A percentile compares a stretch with the other conserved stretches of the same genome.
These are phyloP conservation scores for Cutaneotrichosporon sp. DNA, from an alignment of 1,284 basidiomycete genomes.

Conservation along the genomic window DNA sequence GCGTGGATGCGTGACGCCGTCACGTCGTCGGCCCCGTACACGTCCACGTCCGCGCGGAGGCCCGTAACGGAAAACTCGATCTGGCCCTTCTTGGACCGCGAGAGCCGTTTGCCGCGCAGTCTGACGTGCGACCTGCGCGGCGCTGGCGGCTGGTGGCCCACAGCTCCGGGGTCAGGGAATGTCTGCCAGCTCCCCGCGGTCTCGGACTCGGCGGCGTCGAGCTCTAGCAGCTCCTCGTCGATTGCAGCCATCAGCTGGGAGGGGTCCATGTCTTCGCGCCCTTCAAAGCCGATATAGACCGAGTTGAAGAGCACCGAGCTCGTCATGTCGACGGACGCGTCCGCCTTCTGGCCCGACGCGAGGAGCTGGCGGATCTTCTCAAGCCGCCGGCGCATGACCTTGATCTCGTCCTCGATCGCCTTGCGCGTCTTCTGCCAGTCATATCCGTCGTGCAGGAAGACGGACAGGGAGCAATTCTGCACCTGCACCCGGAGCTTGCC, in stretches of 20 bases:
- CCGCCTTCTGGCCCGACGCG: constrained; percentile 83
- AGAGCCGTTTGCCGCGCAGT: constrained; percentile 51
- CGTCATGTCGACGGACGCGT: constrained; percentile 69
- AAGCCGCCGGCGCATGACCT: constrained; percentile 76
- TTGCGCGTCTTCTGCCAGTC: constrained; percentile 85
- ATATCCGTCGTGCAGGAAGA: constrained; percentile 84
- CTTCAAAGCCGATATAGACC: constrained; percentile 73
- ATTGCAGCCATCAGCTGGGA: constrained; percentile 79
- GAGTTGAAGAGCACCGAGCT: constrained; percentile 76
- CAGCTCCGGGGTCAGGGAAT: constrained; percentile 47
- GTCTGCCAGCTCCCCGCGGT: constrained; percentile 84
- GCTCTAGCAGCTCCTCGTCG: constrained; percentile 70
- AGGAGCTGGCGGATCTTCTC: constrained; percentile 90
- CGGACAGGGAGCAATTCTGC: constrained; percentile 58
- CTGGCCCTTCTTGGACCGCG: constrained; percentile 69
- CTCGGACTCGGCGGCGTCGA: constrained; percentile 58
- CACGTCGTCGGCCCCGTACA: constrained; percentile 56
- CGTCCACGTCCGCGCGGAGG: constrained; percentile 62
- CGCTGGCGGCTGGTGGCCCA: constrained; percentile 14
- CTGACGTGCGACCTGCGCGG: constrained; percentile 40
- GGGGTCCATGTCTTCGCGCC: constrained; percentile 65
- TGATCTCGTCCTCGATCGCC: constrained; percentile 80
- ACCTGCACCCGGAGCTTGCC: constrained; percentile 52
- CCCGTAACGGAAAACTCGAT: constrained; percentile 78
- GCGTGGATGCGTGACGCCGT: constrained; percentile 63